Conservation (phyloP, 176 grass and related monocot species). For the Avena insularis region DNA sequence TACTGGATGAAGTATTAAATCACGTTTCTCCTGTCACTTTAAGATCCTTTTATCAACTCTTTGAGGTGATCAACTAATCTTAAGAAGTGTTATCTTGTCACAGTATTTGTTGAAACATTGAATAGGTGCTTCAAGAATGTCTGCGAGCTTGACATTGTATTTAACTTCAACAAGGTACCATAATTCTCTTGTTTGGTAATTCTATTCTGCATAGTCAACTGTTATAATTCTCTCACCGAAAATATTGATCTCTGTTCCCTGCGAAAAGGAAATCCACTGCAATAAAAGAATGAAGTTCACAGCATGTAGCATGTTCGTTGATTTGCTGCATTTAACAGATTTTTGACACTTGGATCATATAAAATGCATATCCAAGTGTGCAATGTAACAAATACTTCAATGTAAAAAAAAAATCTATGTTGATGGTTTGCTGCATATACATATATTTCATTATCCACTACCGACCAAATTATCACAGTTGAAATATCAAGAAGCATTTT, state of each 20-base stretch:
- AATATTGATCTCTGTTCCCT: neutral
- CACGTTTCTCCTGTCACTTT: neutral
- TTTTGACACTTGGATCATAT: neutral
- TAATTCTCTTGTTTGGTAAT: constrained; percentile 27
- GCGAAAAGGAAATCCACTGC: neutral
- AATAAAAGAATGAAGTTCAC: neutral
- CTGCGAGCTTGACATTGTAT: constrained; percentile 92
- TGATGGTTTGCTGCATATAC: neutral
- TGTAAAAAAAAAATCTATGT: neutral
- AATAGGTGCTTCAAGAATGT: constrained; percentile 99
- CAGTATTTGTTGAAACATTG: constrained; percentile 96
- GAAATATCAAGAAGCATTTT: neutral
- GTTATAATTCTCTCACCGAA: neutral
- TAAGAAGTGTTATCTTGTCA: constrained; percentile 32
- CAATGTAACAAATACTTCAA: neutral
- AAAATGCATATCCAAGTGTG: neutral
- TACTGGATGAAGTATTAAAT: constrained; percentile 19
- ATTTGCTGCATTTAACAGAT: neutral
- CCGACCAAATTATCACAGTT: neutral
- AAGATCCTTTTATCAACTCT: constrained; percentile 2
- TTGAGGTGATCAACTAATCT: constrained; percentile 27
- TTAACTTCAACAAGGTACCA: constrained; percentile 97
- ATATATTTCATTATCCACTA: neutral
- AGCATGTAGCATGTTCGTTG: neutral
- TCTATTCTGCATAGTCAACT: constrained; percentile 18